A percentile compares a stretch with the other conserved stretches of the same genome.
These are phyloP conservation scores for Phlebiopsis gigantea DNA, from an alignment of 768 basidiomycete genomes.

Conservation along the genomic window DNA sequence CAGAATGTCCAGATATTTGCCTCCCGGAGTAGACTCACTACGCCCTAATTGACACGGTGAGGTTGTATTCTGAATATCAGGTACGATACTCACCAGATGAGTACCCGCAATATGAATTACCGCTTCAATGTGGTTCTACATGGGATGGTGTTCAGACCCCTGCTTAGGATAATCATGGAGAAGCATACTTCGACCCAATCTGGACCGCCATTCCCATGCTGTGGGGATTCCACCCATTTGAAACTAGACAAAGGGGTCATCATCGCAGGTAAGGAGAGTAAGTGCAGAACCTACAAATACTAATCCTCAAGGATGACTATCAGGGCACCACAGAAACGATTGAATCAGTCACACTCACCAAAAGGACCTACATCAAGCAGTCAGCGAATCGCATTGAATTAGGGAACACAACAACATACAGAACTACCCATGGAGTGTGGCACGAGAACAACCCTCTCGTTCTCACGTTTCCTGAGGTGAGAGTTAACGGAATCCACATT, in stretches of 20 bases:
- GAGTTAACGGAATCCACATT: too few relatives aligned
- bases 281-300: conserved; percentile 74
- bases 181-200: conserved; percentile 82
- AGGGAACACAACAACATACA: conserved; percentile 36
- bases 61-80: background rate
- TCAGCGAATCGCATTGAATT: background rate
- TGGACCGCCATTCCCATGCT: conserved; percentile 75
- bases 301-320: conserved; percentile 25
- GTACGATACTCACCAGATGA: conserved; percentile 53
- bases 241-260: conserved; percentile 41
- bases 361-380: conserved; percentile 27
- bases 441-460: conserved; percentile 75
- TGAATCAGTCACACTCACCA: conserved; percentile 32
- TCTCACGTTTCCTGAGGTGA: conserved; percentile 51
- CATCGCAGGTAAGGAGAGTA: background rate
- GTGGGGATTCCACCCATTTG: conserved; percentile 94
- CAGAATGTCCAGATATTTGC: too few relatives aligned
- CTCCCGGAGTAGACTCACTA: too few relatives aligned
- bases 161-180: background rate
- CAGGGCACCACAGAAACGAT: too few relatives aligned
- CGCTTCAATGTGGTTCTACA: conserved; percentile 77
- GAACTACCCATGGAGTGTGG: conserved; percentile 87
- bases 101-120: conserved; percentile 85
- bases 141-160: background rate
- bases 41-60: conserved; percentile 44